Base-by-base conservation (phyloP, 2,329 filamentous ascomycete genomes). In the Cladosporium oxysporum region DNA sequence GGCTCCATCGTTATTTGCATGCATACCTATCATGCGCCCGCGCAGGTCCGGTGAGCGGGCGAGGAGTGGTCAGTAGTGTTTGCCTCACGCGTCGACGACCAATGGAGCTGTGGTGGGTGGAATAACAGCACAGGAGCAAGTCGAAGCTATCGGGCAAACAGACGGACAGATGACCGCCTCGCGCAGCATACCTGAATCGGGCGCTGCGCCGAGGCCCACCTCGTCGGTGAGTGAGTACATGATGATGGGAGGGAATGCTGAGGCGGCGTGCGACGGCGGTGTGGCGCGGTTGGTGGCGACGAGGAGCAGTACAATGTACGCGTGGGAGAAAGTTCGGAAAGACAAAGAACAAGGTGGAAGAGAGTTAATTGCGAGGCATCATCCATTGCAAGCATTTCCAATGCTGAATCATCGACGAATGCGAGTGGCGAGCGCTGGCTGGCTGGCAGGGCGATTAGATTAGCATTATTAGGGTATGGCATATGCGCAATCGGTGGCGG, bases 381-480 rank as follows among this genome's bases (percentile, higher is more conserved):
- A 35, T 35, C 7, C 4, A 35, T 50, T 23, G 21, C 35, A 21
- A n/a, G 44, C 41, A 35, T 62, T 62, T 33, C 23, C 44, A 62
- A 50, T 62, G 47, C 59, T 62, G 59, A 62, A 18, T 62, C 59
- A 62, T 62, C 31, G 41, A 21, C 31, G 41, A 21, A 44, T 44
- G 58, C 58, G 18, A 52, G 59, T 62, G 59, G 59, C 59, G 58
- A 60, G 14, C 26, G 33, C 21, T 33, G 23, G 55, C 21, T 12
- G 23, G 23, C 23, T 26, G 23, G 23, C 23, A 26, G 23, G 23
- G 23, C 23, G 29, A 37, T 33, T 41, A 18, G 41, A 47, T 35
- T 35, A 16, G 33, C 33, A 35, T 35, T 35, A 23, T 47, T 12
- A 23, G n/a, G 41, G n/a, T 47, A 11, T 11, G 41, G 41, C 41